Evolutionary conservation across 1,284 basidiomycete genomes (phyloP).

Genomic region (Malassezia japonica): DNA sequence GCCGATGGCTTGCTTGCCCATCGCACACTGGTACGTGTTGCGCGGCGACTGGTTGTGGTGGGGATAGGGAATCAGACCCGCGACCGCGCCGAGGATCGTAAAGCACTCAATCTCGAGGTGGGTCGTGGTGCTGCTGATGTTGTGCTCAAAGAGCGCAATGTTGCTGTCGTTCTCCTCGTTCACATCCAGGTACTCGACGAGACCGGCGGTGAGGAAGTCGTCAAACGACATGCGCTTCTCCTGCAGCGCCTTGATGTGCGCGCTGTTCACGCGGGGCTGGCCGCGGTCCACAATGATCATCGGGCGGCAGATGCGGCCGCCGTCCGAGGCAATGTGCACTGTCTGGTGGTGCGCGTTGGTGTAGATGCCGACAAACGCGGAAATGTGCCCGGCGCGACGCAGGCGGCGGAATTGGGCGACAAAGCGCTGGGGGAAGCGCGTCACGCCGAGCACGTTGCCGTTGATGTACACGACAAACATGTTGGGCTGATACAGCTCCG

Average conservation of each 20-base stretch:
- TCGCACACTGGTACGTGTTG: constrained; percentile 96
- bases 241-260: constrained; percentile 75
- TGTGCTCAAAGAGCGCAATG: constrained; percentile 86
- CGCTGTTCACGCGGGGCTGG: constrained; percentile 64
- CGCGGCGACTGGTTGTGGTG: constrained; percentile 99
- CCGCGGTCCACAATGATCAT: constrained; percentile 92
- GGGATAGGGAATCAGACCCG: constrained; percentile 95
- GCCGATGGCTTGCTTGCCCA: constrained; percentile 99
- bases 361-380: constrained; percentile 94
- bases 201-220: constrained; percentile 82
- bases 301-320: constrained; percentile 93
- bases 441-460: constrained; percentile 88
- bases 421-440: constrained; percentile 73
- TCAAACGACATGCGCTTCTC: constrained; percentile 73
- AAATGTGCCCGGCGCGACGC: constrained; percentile 78
- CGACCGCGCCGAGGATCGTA: constrained; percentile 91
- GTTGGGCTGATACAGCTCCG: constrained; percentile 82
- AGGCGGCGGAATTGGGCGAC: constrained; percentile 83
- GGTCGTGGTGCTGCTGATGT: constrained; percentile 66
- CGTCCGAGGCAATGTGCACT: constrained; percentile 94
- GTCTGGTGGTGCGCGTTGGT: constrained; percentile 90
- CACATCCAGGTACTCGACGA: constrained; percentile 98
- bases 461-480: constrained; percentile 96
- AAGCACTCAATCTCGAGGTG: constrained; percentile 99
- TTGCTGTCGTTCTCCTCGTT: constrained; percentile 99